phyloP scores from a whole-genome alignment of 176 grass and related monocot species.

The Triticum aestivum region DNA sequence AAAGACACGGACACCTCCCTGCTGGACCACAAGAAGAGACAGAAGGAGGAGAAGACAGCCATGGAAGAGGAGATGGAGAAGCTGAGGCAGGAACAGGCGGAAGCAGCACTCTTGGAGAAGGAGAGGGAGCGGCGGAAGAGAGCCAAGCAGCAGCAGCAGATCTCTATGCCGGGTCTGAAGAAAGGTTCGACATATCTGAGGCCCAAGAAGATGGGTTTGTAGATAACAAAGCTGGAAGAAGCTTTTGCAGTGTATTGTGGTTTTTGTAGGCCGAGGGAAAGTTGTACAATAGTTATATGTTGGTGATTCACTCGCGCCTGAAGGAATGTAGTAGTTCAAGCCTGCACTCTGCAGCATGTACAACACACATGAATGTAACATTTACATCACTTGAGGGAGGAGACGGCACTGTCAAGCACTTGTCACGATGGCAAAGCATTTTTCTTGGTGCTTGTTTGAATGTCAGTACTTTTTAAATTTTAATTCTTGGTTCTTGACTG shows the following conservation, averaged over 20 bases:
- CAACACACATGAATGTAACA: conserved; percentile 20
- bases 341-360: conserved; percentile 2
- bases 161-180: conserved; percentile 92
- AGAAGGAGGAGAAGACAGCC: conserved; percentile 82
- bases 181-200: conserved; percentile 71
- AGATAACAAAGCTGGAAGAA: conserved; percentile 24
- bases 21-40: conserved; percentile 88
- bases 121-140: conserved; percentile 74
- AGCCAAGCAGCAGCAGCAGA: conserved; percentile 82
- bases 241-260: background rate
- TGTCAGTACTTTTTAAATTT: background rate
- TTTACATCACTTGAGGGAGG: background rate
- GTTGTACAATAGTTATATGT: conserved; percentile 22
- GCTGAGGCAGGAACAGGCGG: conserved; percentile 76
- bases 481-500: background rate
- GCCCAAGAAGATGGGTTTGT: conserved; percentile 79
- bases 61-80: conserved; percentile 99
- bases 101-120: conserved; percentile 46
- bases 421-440: background rate
- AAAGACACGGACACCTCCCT: conserved; percentile 85
- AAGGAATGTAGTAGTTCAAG: background rate
- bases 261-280: conserved; percentile 16
- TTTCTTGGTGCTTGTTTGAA: background rate
- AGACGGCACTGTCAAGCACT: background rate
- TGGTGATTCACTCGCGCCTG: conserved; percentile 3